Percentiles rank a stretch among this genome's conserved stretches.
Conservation (phyloP, 352 stramenopile genomes). For the Phytophthora cactorum region DNA sequence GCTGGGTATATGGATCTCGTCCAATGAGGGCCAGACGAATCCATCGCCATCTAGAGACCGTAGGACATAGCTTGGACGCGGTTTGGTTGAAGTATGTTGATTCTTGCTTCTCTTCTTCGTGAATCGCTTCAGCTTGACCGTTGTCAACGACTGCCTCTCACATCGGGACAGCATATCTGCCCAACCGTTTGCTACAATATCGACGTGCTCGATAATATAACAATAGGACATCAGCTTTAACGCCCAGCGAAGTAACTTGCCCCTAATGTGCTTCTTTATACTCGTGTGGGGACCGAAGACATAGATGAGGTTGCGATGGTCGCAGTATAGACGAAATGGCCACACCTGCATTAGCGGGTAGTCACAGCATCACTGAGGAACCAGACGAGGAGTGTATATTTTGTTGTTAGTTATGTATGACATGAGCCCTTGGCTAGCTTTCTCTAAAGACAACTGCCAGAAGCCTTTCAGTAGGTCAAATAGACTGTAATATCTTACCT, state of each 20-base stretch:
- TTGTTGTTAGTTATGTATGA: not conserved
- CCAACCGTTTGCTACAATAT: conserved; percentile 2
- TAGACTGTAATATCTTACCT: not conserved
- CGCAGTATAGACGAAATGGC: conserved; percentile 10
- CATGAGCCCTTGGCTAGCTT: not conserved
- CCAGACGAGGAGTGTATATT: conserved; percentile 1
- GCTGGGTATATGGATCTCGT: conserved; percentile 5
- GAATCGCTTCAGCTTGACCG: conserved; percentile 6
- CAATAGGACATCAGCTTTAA: conserved; percentile 9
- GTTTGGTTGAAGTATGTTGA: not conserved
- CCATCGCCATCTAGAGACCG: conserved; percentile 1
- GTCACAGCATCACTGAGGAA: conserved; percentile 1
- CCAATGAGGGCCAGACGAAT: conserved; percentile 4
- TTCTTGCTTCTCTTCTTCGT: not conserved
- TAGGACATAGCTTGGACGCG: not conserved
- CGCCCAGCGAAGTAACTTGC: conserved; percentile 3
- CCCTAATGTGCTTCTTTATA: conserved; percentile 6
- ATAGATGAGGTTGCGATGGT: not conserved
- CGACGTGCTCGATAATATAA: conserved; percentile 16
- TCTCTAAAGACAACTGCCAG: not conserved
- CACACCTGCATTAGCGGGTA: conserved; percentile 1
- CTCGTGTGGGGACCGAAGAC: not conserved
- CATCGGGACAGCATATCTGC: conserved; percentile 14
- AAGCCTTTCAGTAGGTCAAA: not conserved
- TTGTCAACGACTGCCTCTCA: not conserved